Conservation (phyloP, 1,139 yeast species). For the Meyerozyma guilliermondii region DNA sequence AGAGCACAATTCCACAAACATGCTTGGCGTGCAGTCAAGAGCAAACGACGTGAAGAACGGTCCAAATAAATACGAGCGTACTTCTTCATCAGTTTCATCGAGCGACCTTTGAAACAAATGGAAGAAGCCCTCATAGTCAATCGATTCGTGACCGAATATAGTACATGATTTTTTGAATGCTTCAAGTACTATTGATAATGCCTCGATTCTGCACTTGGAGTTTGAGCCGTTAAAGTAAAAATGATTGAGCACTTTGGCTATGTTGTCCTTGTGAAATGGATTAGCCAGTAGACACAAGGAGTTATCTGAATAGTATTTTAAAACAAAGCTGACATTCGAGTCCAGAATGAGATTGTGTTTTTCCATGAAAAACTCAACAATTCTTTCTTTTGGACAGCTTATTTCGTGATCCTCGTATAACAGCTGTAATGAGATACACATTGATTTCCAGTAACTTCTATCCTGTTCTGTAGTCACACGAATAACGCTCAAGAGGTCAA, state of each 20-base stretch:
- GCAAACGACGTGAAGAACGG: conserved; percentile 26
- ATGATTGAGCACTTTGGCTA: conserved; percentile 37
- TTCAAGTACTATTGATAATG: conserved; percentile 40
- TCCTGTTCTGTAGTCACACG: conserved; percentile 28
- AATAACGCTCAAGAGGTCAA: conserved; percentile 22
- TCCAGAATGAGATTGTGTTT: conserved; percentile 34
- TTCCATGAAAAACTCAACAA: conserved; percentile 40
- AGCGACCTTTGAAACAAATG: conserved; percentile 26
- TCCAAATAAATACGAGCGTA: conserved; percentile 29
- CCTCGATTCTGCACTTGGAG: conserved; percentile 31
- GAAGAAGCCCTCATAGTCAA: conserved; percentile 24
- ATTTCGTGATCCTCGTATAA: conserved; percentile 34
- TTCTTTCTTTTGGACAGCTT: conserved; percentile 39
- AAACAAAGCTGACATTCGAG: conserved; percentile 33
- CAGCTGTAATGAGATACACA: conserved; percentile 31
- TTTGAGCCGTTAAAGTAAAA: conserved; percentile 32
- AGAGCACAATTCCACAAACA: conserved; percentile 20
- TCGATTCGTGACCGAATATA: conserved; percentile 17
- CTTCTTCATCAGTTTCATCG: conserved; percentile 23
- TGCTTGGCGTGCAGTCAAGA: conserved; percentile 16
- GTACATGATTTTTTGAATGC: conserved; percentile 34
- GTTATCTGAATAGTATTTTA: conserved; percentile 45
- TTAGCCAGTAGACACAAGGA: conserved; percentile 51
- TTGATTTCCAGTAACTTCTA: conserved; percentile 26
- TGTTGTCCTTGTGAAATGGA: conserved; percentile 49